phyloP scores from a whole-genome alignment of 306 rosid species.

The Canavalia gladiata region DNA sequence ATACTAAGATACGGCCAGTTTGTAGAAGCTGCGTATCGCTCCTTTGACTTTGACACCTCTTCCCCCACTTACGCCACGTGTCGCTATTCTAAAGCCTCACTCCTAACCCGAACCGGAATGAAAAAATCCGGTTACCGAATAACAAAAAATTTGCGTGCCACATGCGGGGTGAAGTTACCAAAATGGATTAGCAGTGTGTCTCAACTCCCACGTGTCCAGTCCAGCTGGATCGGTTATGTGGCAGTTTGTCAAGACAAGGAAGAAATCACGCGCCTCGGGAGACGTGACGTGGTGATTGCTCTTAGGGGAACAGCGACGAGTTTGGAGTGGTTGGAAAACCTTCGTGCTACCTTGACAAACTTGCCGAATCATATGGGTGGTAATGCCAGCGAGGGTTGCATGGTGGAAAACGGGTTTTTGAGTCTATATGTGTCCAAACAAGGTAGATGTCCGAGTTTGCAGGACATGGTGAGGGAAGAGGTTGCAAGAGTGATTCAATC shows the following conservation, averaged over 20 bases:
- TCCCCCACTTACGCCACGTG: constrained; percentile 51
- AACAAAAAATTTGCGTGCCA: constrained; percentile 45
- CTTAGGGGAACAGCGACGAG: constrained; percentile 80
- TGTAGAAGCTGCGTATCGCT: constrained; percentile 71
- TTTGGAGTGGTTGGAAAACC: constrained; percentile 85
- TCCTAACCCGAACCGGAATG: constrained; percentile 21
- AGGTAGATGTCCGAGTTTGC: constrained; percentile 56
- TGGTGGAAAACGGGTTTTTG: constrained; percentile 85
- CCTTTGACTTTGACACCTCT: constrained; percentile 52
- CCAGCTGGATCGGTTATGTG: constrained; percentile 87
- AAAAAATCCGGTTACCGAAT: constrained; percentile 32
- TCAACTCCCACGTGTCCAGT: constrained; percentile 44
- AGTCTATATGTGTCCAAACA: constrained; percentile 75
- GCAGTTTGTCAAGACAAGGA: constrained; percentile 68
- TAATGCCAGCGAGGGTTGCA: not conserved
- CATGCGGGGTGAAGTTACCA: constrained; percentile 48
- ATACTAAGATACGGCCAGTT: constrained; percentile 81
- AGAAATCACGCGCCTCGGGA: constrained; percentile 67
- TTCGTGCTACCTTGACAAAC: constrained; percentile 67
- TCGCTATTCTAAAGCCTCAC: constrained; percentile 3
- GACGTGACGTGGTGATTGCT: constrained; percentile 80
- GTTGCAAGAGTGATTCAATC: constrained; percentile 53
- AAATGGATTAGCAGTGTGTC: constrained; percentile 38
- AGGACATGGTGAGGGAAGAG: constrained; percentile 69
- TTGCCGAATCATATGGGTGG: constrained; percentile 31